Evolutionary conservation across 768 basidiomycete species (phyloP), one percentile per base, ranked within the genome.

Genomic region (Lanmaoa pseudosensibilis): DNA sequence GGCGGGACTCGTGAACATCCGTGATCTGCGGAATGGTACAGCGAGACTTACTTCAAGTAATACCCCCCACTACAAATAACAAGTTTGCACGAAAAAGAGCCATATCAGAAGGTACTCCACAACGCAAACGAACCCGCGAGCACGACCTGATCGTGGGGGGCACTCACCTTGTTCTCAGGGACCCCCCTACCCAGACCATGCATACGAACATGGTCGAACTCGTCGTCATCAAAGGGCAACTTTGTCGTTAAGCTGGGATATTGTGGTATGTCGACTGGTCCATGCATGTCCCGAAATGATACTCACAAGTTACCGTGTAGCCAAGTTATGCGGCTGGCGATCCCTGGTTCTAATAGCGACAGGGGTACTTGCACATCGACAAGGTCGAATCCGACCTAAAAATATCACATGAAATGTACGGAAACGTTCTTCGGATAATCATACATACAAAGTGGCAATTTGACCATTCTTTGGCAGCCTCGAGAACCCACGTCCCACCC

Each of bases 191-290:
- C 82, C 55, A 90, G 81, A 48, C 76, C 74, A 56, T 82, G 78
- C 49, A 91, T 81, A 62, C 87, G 90, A n/a, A 92, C 83, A 68
- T 88, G 83, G 69, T 92, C 90, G 58, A 92, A 92, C 62, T 87
- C 83, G 57, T 91, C 88, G 52, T 91, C 90, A 16, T 90, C 88
- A 65, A 90, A 92, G 0, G 90, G 90, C 19, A 92, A 76, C 62
- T 79, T 87, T 12, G 83, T 88, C 46, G 88, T 88, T 62, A 92
- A 71, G 69, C 89, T 91, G 59, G 36, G 18, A 52, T 25, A 18
- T 43, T 5, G 41, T 23, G 4, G 18, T 12, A 21, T 36, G 43
- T 64, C 53, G 41, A 54, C 41, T 13, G 11, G 45, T 19, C 32
- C n/a, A 25, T 27, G 38, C n/a, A 10, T 13, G n/a, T 2, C 34